These are phyloP conservation scores for Knufia petricola DNA, from an alignment of 2,329 filamentous ascomycete genomes.

Conservation along the genomic window DNA sequence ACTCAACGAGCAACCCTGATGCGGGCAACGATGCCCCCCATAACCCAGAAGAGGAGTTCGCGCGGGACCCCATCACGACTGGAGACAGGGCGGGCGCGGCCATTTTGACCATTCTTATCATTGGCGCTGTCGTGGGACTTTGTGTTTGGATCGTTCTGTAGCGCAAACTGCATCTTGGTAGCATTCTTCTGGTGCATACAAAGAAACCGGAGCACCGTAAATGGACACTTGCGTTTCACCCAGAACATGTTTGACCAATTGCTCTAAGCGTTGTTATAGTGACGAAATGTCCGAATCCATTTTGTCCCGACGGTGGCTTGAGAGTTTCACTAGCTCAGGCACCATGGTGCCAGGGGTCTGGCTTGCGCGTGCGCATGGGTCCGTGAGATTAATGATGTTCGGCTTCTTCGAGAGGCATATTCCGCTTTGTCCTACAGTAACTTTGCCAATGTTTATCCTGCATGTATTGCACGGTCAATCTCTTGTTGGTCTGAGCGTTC, in stretches of 20 bases:
- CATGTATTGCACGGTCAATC: neutral
- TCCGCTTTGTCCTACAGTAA: neutral
- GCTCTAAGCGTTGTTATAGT: no score
- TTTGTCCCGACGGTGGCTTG: no score
- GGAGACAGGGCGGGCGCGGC: conserved; percentile 32
- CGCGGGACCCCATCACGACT: conserved; percentile 22
- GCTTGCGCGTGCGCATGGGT: neutral
- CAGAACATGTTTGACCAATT: no score
- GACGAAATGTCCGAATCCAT: no score
- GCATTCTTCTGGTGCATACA: neutral
- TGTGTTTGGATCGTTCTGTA: conserved; percentile 28
- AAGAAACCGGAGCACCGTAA: no score
- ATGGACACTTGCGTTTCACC: no score
- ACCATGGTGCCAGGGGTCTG: conserved; percentile 6
- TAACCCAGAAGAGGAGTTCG: conserved; percentile 2
- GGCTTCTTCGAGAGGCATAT: neutral
- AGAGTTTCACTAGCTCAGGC: no score
- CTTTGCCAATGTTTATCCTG: neutral
- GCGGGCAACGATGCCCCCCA: conserved; percentile 25
- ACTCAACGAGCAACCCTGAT: conserved; percentile 30
- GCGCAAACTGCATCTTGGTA: conserved; percentile 11
- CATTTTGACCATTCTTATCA: conserved; percentile 29
- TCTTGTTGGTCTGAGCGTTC: neutral
- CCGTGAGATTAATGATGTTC: neutral
- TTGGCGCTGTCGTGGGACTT: conserved; percentile 25